Conservation (phyloP, 2,329 filamentous ascomycete species). For the Cercospora beticola region DNA sequence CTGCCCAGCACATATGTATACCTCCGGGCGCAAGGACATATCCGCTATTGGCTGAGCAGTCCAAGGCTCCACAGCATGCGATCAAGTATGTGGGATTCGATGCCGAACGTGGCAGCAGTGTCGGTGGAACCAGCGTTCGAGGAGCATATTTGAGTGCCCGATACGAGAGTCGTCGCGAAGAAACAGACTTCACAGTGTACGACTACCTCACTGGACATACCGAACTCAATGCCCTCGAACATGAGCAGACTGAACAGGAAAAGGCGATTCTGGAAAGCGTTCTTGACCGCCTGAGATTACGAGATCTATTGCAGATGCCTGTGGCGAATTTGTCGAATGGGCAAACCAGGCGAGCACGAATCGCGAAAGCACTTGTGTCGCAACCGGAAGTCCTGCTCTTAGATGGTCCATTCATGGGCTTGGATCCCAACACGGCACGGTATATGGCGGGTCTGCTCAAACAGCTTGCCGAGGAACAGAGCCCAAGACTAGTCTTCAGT, state of each 20-base stretch:
- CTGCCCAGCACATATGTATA: conserved; percentile 71
- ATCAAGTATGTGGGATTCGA: conserved; percentile 92
- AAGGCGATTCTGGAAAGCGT: conserved; percentile 61
- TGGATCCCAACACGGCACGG: conserved; percentile 79
- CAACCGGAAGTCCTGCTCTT: conserved; percentile 78
- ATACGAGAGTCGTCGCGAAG: conserved; percentile 84
- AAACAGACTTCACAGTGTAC: conserved; percentile 79
- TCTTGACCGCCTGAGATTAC: conserved; percentile 67
- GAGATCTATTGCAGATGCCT: conserved; percentile 71
- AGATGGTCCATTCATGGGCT: conserved; percentile 94
- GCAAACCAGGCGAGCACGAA: conserved; percentile 81
- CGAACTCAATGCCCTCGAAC: conserved; percentile 71
- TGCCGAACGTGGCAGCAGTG: conserved; percentile 59
- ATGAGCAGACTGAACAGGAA: conserved; percentile 42
- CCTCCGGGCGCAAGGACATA: conserved; percentile 75
- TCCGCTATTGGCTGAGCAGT: conserved; percentile 66
- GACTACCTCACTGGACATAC: conserved; percentile 83
- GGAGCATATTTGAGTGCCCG: conserved; percentile 83
- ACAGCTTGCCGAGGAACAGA: conserved; percentile 63
- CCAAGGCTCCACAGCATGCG: conserved; percentile 62
- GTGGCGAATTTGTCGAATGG: conserved; percentile 92
- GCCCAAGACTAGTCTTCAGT: conserved; percentile 72
- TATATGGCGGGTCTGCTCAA: conserved; percentile 70
- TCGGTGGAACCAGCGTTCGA: conserved; percentile 57
- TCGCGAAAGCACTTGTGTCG: conserved; percentile 79